Conservation (phyloP, 345 rosid genomes). For the Populus deltoides region DNA sequence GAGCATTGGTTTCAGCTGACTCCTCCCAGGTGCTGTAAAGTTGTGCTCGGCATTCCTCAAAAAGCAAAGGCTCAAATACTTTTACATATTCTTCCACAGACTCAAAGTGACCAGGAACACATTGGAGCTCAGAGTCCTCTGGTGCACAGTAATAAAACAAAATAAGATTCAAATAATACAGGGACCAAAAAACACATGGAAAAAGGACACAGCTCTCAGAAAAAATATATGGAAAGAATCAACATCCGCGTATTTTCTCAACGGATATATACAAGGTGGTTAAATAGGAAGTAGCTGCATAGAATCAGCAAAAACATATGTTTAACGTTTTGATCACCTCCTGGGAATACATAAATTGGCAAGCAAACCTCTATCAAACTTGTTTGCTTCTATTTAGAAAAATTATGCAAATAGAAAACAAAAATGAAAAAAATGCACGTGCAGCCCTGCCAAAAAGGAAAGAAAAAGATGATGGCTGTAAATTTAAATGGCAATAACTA, state of each 20-base stretch:
- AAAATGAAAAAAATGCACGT: neutral
- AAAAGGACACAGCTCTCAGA: neutral
- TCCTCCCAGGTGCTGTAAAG: constrained; percentile 97
- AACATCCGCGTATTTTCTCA: neutral
- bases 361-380: constrained; percentile 3
- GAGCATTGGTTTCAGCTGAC: constrained; percentile 66
- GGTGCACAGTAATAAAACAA: constrained; percentile 24
- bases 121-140: constrained; percentile 88
- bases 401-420: neutral
- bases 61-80: constrained; percentile 98
- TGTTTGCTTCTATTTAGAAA: neutral
- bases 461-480: neutral
- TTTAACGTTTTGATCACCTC: neutral
- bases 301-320: neutral
- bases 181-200: neutral
- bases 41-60: constrained; percentile 99
- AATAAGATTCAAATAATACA: constrained; percentile 3
- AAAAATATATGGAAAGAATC: neutral
- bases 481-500: constrained; percentile 1
- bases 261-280: neutral
- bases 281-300: neutral
- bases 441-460: neutral
- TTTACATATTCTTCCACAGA: constrained; percentile 83
- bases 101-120: constrained; percentile 90
- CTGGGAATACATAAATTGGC: neutral